These are phyloP conservation scores for Cladosporium sp. DNA, from an alignment of 2,329 filamentous ascomycete species.

Conservation along the genomic window DNA sequence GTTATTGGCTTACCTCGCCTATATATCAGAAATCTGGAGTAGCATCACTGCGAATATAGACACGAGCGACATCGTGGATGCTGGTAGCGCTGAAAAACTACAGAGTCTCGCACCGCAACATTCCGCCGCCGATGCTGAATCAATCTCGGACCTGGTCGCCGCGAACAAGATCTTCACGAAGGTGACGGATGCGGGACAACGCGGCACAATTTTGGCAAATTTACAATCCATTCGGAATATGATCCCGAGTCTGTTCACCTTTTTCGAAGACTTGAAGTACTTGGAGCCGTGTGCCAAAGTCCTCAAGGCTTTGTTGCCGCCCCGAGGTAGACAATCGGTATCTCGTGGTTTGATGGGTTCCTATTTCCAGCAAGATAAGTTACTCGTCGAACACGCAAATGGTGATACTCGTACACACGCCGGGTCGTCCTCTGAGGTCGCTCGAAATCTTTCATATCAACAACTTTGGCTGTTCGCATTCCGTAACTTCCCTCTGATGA, in stretches of 20 bases:
- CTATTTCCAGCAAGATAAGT: slow-evolving; percentile 6
- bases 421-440: not conserved
- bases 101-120: slow-evolving; percentile 7
- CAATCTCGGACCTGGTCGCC: slow-evolving; percentile 1
- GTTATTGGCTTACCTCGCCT: slow-evolving; percentile 11
- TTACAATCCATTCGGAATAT: slow-evolving; percentile 5
- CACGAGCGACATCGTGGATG: slow-evolving; percentile 8
- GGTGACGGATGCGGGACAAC: not conserved
- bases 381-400: slow-evolving; percentile 12
- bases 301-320: slow-evolving; percentile 9
- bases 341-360: slow-evolving; percentile 5
- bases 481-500: slow-evolving; percentile 14
- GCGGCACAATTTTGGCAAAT: slow-evolving; percentile 8
- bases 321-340: slow-evolving; percentile 1
- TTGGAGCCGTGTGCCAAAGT: slow-evolving; percentile 18
- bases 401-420: slow-evolving; percentile 7
- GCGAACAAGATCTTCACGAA: slow-evolving; percentile 5
- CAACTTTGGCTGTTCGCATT: slow-evolving; percentile 18
- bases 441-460: slow-evolving; percentile 7
- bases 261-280: slow-evolving; percentile 24
- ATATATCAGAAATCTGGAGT: slow-evolving; percentile 10
- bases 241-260: slow-evolving; percentile 20
- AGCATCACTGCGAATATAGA: slow-evolving; percentile 6
- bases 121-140: slow-evolving; percentile 6
- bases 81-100: slow-evolving; percentile 7